Conservation (phyloP, 1,139 yeast species). For the Saccharomycopsis hybrid region DNA sequence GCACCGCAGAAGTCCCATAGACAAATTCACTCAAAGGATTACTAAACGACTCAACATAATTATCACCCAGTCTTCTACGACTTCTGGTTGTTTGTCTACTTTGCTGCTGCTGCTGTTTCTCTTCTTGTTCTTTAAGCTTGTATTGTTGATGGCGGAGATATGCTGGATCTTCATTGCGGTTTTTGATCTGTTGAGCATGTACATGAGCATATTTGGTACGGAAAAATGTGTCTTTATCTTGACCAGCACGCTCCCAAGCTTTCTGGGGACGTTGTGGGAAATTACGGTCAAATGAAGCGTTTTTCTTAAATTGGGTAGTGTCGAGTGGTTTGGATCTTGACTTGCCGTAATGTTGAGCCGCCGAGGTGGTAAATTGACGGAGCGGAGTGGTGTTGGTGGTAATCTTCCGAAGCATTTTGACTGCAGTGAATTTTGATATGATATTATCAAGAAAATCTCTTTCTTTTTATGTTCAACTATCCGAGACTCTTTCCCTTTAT, state of each 20-base stretch:
- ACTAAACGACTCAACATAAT: background rate
- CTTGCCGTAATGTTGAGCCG: background rate
- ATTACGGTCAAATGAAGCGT: slow-evolving; percentile 34
- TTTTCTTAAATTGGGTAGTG: slow-evolving; percentile 2
- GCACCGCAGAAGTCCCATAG: slow-evolving; percentile 71
- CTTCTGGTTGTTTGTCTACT: background rate
- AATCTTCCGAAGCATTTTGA: no score
- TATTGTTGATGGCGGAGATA: background rate
- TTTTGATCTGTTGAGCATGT: slow-evolving; percentile 41
- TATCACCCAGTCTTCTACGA: slow-evolving; percentile 4
- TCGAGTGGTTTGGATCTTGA: background rate
- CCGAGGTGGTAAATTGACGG: no score
- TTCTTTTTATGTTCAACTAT: no score
- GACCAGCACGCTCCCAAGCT: slow-evolving; percentile 55
- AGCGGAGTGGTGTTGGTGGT: no score
- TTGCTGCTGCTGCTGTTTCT: background rate
- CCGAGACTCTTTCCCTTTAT: no score
- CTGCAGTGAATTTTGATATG: no score
- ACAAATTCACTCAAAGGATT: slow-evolving; percentile 60
- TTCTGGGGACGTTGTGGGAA: slow-evolving; percentile 40
- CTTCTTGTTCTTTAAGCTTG: background rate
- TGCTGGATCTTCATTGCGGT: slow-evolving; percentile 22
- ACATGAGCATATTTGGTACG: slow-evolving; percentile 50
- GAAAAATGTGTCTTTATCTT: slow-evolving; percentile 50
- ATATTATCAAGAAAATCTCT: no score